Evolutionary conservation across 495 filamentous ascomycete species (phyloP), one percentile per base, ranked within the genome.

Genomic region (Copromyces sp.): DNA sequence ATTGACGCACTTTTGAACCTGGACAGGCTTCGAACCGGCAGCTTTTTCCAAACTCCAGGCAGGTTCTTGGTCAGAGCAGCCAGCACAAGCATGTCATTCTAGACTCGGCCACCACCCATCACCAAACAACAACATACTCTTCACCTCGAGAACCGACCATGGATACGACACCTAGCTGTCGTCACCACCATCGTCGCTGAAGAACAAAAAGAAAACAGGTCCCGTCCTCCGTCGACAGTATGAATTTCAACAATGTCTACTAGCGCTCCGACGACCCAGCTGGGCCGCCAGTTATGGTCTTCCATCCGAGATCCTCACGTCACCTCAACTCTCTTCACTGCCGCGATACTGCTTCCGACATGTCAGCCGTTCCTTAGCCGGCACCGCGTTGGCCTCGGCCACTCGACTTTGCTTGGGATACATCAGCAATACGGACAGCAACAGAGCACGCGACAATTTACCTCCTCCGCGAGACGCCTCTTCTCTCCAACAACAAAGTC

Each of bases 221-320:
- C 53, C 14, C 53, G 35, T 65, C 6, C 29, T 61, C 14, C 12
- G 53, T 65, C 53, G 53, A 65, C 80, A 79, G 77, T 74, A 79
- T 84, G 82, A 78, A 73, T 81, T 79, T 78, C 75, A 77, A 80
- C 79, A 77, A 85, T 84, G 84, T 81, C 81, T 77, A 81, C 80
- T 82, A 84, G 84, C 77, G 76, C 80, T 71, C 78, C 79, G 20
- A 78, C 81, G 74, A 78, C 83, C 77, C 81, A 83, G 78, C 80
- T 83, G 77, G 81, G 82, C 75, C 83, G 83, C 53, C 79, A 82
- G 69, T 72, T 82, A 73, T 84, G 81, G 80, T 78, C 81, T 74
- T 80, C 83, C n/a, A 75, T 84, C 70, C 82, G 82, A 71, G 81
- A 81, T 73, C 78, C 83, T 65, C 53, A 65, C 61, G 74, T 78